Percentiles rank a stretch among this genome's conserved stretches.
Conservation (phyloP, 2,329 filamentous ascomycete genomes). For the Arthrobotrys sphaeroides region DNA sequence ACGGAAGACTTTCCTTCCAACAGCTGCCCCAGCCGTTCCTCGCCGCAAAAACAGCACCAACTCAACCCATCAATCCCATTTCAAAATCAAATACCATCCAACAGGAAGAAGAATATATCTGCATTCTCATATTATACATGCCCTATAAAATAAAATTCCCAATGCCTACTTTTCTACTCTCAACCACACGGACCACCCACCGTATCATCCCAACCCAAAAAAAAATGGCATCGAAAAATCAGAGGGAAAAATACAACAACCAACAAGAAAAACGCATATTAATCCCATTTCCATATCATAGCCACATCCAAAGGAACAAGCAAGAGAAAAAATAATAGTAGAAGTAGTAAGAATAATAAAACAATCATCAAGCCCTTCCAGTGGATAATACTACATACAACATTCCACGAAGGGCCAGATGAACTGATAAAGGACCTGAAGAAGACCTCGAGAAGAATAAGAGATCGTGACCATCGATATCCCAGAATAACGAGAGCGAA, state of each 20-base stretch:
- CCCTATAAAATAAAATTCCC: not conserved
- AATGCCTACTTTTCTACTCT: no score
- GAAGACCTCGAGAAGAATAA: not conserved
- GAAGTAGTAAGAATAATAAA: not conserved
- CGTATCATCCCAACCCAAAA: no score
- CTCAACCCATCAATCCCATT: no score
- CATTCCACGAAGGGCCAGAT: not conserved
- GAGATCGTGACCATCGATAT: no score
- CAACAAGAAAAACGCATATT: no score
- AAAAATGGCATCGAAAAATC: no score
- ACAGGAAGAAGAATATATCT: not conserved
- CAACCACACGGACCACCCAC: no score
- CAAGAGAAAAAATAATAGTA: not conserved
- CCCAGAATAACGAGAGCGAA: slow-evolving; percentile 1
- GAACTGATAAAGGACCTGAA: not conserved
- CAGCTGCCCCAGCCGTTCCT: no score
- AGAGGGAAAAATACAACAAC: no score
- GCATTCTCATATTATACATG: not conserved
- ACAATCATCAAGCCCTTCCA: not conserved
- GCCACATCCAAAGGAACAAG: not conserved
- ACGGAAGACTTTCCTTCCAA: no score
- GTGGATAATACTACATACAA: slow-evolving; percentile 6
- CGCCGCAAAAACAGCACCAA: no score
- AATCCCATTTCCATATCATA: not conserved
- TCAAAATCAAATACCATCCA: not conserved